Conservation (phyloP, 2,329 filamentous ascomycete species). For the Tolypocladium album region DNA sequence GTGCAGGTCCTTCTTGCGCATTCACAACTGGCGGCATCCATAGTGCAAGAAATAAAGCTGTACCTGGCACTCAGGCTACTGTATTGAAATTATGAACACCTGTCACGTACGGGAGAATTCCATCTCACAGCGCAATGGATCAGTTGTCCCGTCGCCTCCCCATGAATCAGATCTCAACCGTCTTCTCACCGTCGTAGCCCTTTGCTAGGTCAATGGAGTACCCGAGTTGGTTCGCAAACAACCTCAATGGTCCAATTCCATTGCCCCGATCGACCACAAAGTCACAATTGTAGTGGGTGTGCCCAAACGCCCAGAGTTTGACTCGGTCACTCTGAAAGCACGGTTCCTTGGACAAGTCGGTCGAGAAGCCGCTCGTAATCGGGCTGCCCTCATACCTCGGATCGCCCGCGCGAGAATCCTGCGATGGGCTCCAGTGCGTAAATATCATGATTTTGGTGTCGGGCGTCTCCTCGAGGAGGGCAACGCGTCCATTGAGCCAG, state of each 20-base stretch:
- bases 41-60: background rate
- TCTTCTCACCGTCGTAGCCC: conserved; percentile 21
- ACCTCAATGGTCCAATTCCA: conserved; percentile 14
- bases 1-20: background rate
- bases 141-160: background rate
- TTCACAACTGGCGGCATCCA: background rate
- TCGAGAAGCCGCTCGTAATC: conserved; percentile 23
- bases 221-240: conserved; percentile 28
- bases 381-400: conserved; percentile 19
- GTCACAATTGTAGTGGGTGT: conserved; percentile 37
- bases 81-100: background rate
- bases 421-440: conserved; percentile 31
- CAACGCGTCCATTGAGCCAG: conserved; percentile 30
- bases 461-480: conserved; percentile 10
- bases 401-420: conserved; percentile 19
- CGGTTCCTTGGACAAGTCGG: conserved; percentile 22
- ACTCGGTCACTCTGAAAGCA: conserved; percentile 25
- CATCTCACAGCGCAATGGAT: background rate
- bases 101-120: too few relatives aligned
- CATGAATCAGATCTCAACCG: background rate
- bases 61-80: background rate
- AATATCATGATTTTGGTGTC: conserved; percentile 22
- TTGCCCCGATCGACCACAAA: conserved; percentile 15
- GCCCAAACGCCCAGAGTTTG: conserved; percentile 35
- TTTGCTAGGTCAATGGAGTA: conserved; percentile 26